phyloP scores from a whole-genome alignment of 768 basidiomycete species.

The Pisolithus marmoratus region DNA sequence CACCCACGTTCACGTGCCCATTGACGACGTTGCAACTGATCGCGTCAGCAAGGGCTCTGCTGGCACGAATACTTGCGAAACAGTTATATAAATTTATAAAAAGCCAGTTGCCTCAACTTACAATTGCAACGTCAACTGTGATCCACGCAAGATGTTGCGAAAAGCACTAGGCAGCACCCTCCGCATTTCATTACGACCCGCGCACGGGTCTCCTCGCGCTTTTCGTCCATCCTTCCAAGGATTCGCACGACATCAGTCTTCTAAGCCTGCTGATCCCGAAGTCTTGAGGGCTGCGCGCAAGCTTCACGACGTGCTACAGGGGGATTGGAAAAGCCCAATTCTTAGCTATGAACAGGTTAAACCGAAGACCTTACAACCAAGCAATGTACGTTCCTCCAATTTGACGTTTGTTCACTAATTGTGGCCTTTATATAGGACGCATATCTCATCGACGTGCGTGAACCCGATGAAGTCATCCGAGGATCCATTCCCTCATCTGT shows the following conservation, averaged over 20 bases:
- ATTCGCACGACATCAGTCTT: constrained; percentile 32
- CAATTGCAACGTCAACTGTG: neutral
- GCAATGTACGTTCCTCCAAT: constrained; percentile 38
- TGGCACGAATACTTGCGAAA: neutral
- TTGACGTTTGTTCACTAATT: neutral
- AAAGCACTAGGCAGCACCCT: constrained; percentile 9
- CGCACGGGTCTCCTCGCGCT: constrained; percentile 2
- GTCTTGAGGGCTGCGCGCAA: constrained; percentile 26
- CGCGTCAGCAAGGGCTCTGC: constrained; percentile 4
- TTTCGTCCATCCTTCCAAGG: constrained; percentile 9
- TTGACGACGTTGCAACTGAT: neutral
- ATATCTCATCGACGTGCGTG: constrained; percentile 86
- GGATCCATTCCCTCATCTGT: constrained; percentile 92
- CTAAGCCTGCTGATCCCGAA: constrained; percentile 19
- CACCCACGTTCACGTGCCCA: constrained; percentile 16
- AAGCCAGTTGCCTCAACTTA: neutral
- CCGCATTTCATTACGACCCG: constrained; percentile 9
- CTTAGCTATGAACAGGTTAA: constrained; percentile 80
- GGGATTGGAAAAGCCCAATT: constrained; percentile 72
- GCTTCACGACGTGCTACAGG: constrained; percentile 36
- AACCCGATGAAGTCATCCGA: constrained; percentile 85
- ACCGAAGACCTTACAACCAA: constrained; percentile 71
- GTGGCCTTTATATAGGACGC: constrained; percentile 41
- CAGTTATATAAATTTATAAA: too few relatives aligned
- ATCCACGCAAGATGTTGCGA: constrained; percentile 19